Evolutionary conservation across 768 basidiomycete genomes (phyloP), one percentile per base, ranked within the genome.

Genomic region (Nidularia pulvinata): DNA sequence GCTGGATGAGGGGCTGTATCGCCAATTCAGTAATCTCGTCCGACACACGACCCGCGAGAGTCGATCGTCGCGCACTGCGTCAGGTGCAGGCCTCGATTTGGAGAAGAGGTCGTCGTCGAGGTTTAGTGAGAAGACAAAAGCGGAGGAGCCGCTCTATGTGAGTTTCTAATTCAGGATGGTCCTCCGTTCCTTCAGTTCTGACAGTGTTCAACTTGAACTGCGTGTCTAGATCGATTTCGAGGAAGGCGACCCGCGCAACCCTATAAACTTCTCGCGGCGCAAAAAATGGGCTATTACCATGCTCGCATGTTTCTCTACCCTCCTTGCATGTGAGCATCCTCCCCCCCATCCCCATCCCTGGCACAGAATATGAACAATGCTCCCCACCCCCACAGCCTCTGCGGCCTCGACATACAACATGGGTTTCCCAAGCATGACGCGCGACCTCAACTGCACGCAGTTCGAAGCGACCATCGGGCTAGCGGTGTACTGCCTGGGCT

Each of bases 351-450:
- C 1, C 70, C 77, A 4, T 74, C 76, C 1, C 72, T 80, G 3
- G 72, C 83, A 0, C 88, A 82, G 61, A 79, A 76, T 25, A 63
- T 83, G 60, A 30, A 30, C 25, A 30, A 30, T 4, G 25, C 25
- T 4, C 25, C 25, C 25, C 25, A 4, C 25, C 25, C 22, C n/a
- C 19, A 37, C 49, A 86, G 87, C 84, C 35, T 75, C 78, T 0
- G 70, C 77, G 4, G 74, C 76, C 1, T 72, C 81, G 3, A 72
- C 83, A 0, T 88, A 82, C 61, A 79, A 76, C 25, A 63, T 83
- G 60, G 88, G 88, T 1, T 71, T 78, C 55, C 59, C 70, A 4
- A 79, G 82, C 0, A 88, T 90, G 86, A 78, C 68, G 13, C 69
- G 61, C 25, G 83, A 72, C 61, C 71, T 79, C 3, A 65, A 73